Evolutionary conservation across 352 stramenopile species (phyloP), one percentile per base, ranked within the genome.

Genomic region (Ophiocytium majus): DNA sequence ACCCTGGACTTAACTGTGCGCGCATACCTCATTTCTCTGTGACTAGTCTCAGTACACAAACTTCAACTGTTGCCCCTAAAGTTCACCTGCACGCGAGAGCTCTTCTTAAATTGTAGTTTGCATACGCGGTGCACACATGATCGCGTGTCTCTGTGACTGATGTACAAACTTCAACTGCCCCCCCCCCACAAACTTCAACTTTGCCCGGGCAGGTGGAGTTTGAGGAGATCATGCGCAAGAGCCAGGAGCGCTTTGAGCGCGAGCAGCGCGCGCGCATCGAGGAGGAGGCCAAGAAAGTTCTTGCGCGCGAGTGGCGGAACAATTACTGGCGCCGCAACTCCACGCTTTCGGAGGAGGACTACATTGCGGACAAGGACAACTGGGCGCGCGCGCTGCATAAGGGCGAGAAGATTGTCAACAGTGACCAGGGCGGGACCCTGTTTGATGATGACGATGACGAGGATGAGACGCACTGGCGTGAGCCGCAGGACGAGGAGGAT

Each of bases 341-440:
- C 31, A 50, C 28, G 34, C 33, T 86, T 31, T 81, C 78, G 50
- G 33, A 81, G 43, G 83, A 87, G 43, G 78, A 87, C 28, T 87
- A 86, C 64, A 83, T 81, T 35, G 80, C 79, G 28, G 80, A 87
- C 50, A 49, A 86, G 10, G 79, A 85, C 9, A 84, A 85, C 37
- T 82, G 43, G 71, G 79, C 66, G 17, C 1, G 63, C 14, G 83
- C 28, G 34, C 33, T 86, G 33, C 80, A 57, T 23, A 28, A 81
- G 43, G 83, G 85, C 28, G 78, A 87, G 37, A 85, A 86, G 36
- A 83, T 81, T 35, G 80, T 66, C 33, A 81, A 87, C 50, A 49
- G 78, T 28, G 79, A 85, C 9, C 80, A 85, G 49, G 74, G 43
- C 43, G 79, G 63, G 17, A 17, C 19, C 35, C 28, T 50, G 35